phyloP scores from a whole-genome alignment of 371 early-diverging fungal species.

The Apophysomyces ossiformis region DNA sequence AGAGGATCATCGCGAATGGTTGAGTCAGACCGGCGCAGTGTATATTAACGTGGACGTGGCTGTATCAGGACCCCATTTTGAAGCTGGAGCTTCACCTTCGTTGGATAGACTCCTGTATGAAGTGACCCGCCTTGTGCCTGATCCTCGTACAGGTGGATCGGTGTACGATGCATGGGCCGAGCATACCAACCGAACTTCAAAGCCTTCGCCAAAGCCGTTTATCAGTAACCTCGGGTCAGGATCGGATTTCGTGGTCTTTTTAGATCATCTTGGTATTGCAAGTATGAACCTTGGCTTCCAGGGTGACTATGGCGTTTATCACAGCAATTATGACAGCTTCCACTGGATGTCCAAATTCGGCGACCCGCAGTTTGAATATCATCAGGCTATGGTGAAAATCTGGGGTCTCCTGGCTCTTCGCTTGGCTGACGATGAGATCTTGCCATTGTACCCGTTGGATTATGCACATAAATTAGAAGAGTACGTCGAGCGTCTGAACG shows the following conservation, averaged over 20 bases:
- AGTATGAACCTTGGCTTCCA: constrained; percentile 57
- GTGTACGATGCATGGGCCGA: constrained; percentile 28
- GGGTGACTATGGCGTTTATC: constrained; percentile 56
- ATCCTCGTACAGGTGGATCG: constrained; percentile 34
- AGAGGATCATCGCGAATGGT: constrained; percentile 57
- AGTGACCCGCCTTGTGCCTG: constrained; percentile 40
- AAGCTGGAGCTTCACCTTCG: constrained; percentile 49
- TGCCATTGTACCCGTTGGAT: constrained; percentile 44
- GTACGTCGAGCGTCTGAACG: constrained; percentile 23
- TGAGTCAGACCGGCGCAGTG: constrained; percentile 55
- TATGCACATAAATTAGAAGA: constrained; percentile 35
- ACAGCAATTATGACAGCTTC: constrained; percentile 61
- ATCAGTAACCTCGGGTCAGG: constrained; percentile 52
- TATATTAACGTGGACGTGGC: constrained; percentile 61
- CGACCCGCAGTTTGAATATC: constrained; percentile 66
- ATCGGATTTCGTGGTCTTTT: constrained; percentile 61
- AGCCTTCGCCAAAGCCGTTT: constrained; percentile 10
- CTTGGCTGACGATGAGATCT: constrained; percentile 40
- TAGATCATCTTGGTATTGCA: constrained; percentile 65
- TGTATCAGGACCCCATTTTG: constrained; percentile 49
- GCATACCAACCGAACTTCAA: constrained; percentile 14
- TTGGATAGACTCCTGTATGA: constrained; percentile 48
- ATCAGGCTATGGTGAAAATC: constrained; percentile 53
- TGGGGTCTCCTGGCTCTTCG: constrained; percentile 50
- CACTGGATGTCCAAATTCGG: constrained; percentile 71